phyloP scores from a whole-genome alignment of 805 yeast species.

The Suhomyces pyralidae region DNA sequence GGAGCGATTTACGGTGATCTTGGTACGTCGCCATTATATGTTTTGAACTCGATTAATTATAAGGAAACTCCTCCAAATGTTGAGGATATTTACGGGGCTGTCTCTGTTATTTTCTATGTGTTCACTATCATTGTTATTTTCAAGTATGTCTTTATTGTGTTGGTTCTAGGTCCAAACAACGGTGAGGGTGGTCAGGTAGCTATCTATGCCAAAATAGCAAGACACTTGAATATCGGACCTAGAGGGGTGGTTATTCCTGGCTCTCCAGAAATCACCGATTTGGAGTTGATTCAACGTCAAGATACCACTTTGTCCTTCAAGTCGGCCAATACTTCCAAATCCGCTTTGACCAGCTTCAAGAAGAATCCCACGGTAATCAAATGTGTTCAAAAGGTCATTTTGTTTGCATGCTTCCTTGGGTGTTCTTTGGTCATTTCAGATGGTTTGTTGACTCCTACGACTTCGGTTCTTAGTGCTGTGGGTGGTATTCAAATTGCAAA shows the following conservation, averaged over 20 bases:
- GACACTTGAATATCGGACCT: conserved; percentile 46
- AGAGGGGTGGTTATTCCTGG: conserved; percentile 45
- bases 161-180: conserved; percentile 50
- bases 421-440: conserved; percentile 57
- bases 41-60: conserved; percentile 33
- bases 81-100: conserved; percentile 47
- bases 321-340: conserved; percentile 13
- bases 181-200: conserved; percentile 68
- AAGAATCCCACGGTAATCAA: conserved; percentile 25
- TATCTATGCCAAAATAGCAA: conserved; percentile 56
- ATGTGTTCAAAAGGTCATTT: conserved; percentile 29
- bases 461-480: conserved; percentile 56
- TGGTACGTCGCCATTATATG: conserved; percentile 61
- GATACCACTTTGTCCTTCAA: conserved; percentile 32
- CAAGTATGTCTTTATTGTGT: conserved; percentile 51
- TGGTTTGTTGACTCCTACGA: conserved; percentile 62
- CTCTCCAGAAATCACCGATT: conserved; percentile 27
- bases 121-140: conserved; percentile 51
- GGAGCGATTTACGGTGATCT: conserved; percentile 67
- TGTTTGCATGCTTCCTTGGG: conserved; percentile 48
- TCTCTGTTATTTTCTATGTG: conserved; percentile 53
- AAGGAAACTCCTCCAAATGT: conserved; percentile 28
- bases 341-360: conserved; percentile 13
- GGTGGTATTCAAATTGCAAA: conserved; percentile 54
- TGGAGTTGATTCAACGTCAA: conserved; percentile 31